These are phyloP conservation scores for Hyphodiscus sp. DNA, from an alignment of 2,329 filamentous ascomycete genomes.

Conservation along the genomic window DNA sequence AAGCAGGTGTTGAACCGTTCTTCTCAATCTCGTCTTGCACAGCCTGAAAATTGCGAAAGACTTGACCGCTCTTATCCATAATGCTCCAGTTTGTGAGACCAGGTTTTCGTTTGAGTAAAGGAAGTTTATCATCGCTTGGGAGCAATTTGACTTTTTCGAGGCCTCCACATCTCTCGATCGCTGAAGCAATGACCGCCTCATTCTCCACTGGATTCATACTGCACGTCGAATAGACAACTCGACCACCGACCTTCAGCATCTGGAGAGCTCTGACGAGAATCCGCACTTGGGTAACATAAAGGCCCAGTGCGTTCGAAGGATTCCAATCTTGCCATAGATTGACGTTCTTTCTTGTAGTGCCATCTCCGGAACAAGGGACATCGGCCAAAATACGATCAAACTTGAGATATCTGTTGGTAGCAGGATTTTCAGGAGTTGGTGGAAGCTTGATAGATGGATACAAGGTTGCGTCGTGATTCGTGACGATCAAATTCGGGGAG, in stretches of 20 bases:
- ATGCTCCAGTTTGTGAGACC: conserved; percentile 82
- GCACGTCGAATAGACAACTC: conserved; percentile 96
- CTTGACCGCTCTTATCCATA: conserved; percentile 75
- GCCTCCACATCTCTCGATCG: conserved; percentile 86
- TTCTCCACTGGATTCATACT: conserved; percentile 99
- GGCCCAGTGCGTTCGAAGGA: conserved; percentile 76
- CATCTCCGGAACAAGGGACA: conserved; percentile 94
- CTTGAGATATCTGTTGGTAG: conserved; percentile 71
- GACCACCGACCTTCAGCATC: conserved; percentile 90
- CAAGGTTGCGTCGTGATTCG: conserved; percentile 94
- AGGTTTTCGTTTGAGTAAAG: conserved; percentile 66
- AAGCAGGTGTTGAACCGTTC: conserved; percentile 50
- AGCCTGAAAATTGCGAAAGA: conserved; percentile 78
- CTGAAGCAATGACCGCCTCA: conserved; percentile 81
- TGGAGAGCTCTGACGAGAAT: conserved; percentile 90
- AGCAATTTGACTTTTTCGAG: conserved; percentile 73
- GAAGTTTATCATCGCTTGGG: conserved; percentile 73
- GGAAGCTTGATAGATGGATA: conserved; percentile 90
- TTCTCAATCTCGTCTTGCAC: conserved; percentile 63
- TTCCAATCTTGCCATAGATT: conserved; percentile 95
- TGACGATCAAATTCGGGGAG: conserved; percentile 93
- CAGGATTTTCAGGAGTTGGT: conserved; percentile 47
- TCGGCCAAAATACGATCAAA: conserved; percentile 96
- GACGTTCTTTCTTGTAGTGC: conserved; percentile 86
- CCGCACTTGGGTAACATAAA: conserved; percentile 79